phyloP scores from a whole-genome alignment of 345 rosid species.

The Angophora floribunda region DNA sequence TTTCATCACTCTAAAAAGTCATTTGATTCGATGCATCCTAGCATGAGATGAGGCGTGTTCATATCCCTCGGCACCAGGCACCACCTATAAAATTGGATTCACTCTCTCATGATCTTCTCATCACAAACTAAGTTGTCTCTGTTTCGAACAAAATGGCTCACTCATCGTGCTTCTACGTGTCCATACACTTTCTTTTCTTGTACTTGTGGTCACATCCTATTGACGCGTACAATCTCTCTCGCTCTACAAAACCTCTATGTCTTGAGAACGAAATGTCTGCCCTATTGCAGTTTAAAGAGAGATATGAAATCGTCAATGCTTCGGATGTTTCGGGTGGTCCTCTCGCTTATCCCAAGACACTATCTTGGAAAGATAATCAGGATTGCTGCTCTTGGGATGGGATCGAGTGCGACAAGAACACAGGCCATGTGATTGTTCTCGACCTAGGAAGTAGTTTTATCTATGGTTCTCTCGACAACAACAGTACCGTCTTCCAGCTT shows the following conservation, averaged over 20 bases:
- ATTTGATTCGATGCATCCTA: no score
- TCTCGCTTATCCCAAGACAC: not conserved
- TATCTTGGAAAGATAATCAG: not conserved
- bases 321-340: not conserved
- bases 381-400: not conserved
- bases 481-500: constrained; percentile 1
- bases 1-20: no score
- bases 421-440: not conserved
- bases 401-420: not conserved
- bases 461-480: not conserved
- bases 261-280: not conserved
- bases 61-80: no score
- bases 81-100: no score
- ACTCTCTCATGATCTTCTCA: not conserved
- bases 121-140: not conserved
- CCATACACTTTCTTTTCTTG: not conserved
- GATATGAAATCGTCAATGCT: not conserved
- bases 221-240: not conserved
- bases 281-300: not conserved
- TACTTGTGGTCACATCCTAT: not conserved
- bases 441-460: not conserved
- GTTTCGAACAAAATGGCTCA: not conserved
- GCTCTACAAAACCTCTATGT: fast-evolving
- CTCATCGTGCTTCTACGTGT: not conserved
- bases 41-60: no score